Base-by-base conservation (phyloP, 805 yeast genomes). In the Pichia kluyveri region DNA sequence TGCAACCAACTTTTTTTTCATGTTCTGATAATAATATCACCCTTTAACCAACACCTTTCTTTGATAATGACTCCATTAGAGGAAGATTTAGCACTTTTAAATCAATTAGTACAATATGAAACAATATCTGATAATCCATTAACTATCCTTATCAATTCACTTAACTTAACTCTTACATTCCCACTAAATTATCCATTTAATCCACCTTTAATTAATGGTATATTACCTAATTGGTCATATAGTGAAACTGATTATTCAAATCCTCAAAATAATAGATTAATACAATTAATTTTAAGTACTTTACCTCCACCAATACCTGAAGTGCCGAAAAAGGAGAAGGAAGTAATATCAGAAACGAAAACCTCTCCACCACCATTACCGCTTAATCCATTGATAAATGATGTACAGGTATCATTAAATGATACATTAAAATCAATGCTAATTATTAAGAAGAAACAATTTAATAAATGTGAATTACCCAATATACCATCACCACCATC, bases 241-340 rank as follows among this genome's bases (percentile, higher is more conserved):
- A 3, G 7, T 14, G 17, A 12, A 6, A 64, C 63, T 49, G 61
- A 59, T 8, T 51, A 51, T n/a, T 51, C 51, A 6, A 32, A 48
- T 11, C 64, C 65, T 2, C 50, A 45, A 10, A 55, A 63, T 5
- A 62, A 62, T 51, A 48, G 68, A 32, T 43, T 65, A 11, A 50
- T 66, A 46, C 48, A 47, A 27, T 48, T 68, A 28, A 15, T 59
- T 5, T 42, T 53, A 19, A 42, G 53, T 34, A 14, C 37, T 14
- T 14, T 34, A 9, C 43, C 46, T 19, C 50, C 50, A 19, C 27
- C 51, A 2, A 17, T 42, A 7, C 43, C 49, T 14, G 28, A 31
- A 38, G 32, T 30, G 3, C 39, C 49, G 11, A 17, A 38, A 23
- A 12, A 8, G 19, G 38, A 31, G 8, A 27, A 17, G 18, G 31